Conservation (phyloP, 2,329 filamentous ascomycete genomes). For the Calonectria naviculata region DNA sequence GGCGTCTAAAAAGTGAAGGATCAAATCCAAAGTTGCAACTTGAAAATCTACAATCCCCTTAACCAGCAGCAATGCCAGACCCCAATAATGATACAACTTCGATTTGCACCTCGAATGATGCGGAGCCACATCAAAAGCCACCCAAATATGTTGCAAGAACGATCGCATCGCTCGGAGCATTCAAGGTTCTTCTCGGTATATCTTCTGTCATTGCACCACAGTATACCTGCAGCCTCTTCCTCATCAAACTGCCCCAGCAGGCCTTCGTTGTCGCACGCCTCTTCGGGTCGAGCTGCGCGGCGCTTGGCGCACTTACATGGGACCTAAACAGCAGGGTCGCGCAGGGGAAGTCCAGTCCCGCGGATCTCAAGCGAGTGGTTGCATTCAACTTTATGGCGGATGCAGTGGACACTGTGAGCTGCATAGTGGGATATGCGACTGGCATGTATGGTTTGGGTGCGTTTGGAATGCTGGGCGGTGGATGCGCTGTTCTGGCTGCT, state of each 20-base stretch:
- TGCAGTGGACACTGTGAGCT: neutral
- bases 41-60: neutral
- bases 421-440: neutral
- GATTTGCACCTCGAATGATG: neutral
- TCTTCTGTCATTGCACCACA: neutral
- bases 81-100: neutral
- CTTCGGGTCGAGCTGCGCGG: neutral
- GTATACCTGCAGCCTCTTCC: neutral
- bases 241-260: neutral
- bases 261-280: neutral
- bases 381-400: neutral
- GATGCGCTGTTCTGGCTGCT: neutral
- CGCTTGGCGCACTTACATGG: neutral
- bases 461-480: neutral
- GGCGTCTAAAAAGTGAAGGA: too few relatives aligned
- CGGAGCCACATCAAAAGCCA: neutral
- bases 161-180: neutral
- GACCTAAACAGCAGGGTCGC: neutral
- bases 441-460: neutral
- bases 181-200: neutral
- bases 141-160: neutral
- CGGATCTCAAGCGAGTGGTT: neutral
- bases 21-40: neutral
- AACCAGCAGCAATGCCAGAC: too few relatives aligned
- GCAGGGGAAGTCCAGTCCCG: neutral